A percentile compares a stretch with the other conserved stretches of the same genome.
phyloP scores from a whole-genome alignment of 768 basidiomycete genomes.

The Tulasnella sp. region DNA sequence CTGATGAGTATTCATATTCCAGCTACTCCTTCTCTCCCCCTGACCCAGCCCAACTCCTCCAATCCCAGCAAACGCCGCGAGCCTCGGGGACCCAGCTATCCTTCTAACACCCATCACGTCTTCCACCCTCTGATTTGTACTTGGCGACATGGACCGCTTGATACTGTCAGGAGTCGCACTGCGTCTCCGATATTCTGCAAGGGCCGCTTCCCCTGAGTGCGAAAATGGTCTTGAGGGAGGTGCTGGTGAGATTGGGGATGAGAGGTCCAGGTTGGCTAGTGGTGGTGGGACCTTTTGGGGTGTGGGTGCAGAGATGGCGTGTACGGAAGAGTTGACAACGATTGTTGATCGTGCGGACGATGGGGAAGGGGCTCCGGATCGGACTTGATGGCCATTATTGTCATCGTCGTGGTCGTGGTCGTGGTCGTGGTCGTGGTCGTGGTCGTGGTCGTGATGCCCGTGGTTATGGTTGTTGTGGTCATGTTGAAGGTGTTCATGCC shows the following conservation, averaged over 20 bases:
- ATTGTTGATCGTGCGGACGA: not conserved
- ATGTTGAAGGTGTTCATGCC: not conserved
- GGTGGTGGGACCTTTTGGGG: not conserved
- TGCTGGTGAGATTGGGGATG: not conserved
- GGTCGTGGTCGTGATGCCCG: slow-evolving; percentile 4
- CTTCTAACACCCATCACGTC: not conserved
- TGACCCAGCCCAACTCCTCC: not conserved
- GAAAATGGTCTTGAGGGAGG: not conserved
- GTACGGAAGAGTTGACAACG: not conserved
- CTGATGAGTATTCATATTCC: not conserved
- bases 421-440: slow-evolving; percentile 15
- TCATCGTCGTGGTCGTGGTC: slow-evolving; percentile 16
- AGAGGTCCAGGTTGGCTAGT: not conserved
- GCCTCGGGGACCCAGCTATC: not conserved
- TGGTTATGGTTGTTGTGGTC: not conserved
- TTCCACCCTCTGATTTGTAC: not conserved
- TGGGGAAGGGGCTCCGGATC: slow-evolving; percentile 2
- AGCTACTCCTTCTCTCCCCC: not conserved
- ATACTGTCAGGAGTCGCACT: slow-evolving; percentile 1
- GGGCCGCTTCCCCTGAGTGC: not conserved
- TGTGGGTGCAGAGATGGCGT: not conserved
- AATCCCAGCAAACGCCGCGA: not conserved
- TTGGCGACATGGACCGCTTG: slow-evolving; percentile 1
- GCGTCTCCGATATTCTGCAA: not conserved
- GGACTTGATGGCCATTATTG: not conserved